A percentile compares a stretch with the other conserved stretches of the same genome.
These are phyloP conservation scores for Selenicereus undatus DNA, from an alignment of 148 eudicot species.

Conservation along the genomic window DNA sequence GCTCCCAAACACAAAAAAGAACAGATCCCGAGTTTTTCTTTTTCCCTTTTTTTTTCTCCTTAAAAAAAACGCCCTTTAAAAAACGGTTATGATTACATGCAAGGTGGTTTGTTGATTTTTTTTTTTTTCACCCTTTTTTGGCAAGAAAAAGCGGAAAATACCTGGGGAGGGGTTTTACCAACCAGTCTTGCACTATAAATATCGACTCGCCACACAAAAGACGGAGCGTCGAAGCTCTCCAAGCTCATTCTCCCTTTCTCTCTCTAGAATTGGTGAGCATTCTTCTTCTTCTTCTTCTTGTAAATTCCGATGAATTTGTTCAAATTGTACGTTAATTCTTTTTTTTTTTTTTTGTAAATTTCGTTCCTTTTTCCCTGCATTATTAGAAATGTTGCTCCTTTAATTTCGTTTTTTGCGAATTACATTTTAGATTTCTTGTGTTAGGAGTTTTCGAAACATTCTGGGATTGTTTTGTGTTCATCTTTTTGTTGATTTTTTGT, in stretches of 20 bases:
- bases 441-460: too few species aligned
- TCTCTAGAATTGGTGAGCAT: slow-evolving; percentile 15
- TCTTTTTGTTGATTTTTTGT: neutral
- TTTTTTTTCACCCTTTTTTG: neutral
- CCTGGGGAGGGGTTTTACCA: neutral
- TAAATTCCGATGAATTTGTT: neutral
- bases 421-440: neutral
- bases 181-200: neutral
- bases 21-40: too few species aligned
- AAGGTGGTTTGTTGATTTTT: neutral
- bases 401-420: too few species aligned
- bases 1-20: too few species aligned
- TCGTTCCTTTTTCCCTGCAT: too few species aligned
- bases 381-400: too few species aligned
- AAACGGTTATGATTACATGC: too few species aligned
- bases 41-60: too few species aligned
- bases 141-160: neutral
- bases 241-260: neutral
- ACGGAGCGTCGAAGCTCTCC: neutral
- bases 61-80: too few species aligned
- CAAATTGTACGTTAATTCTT: neutral
- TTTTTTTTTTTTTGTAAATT: neutral
- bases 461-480: neutral
- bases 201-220: neutral
- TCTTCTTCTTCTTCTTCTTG: neutral